Evolutionary conservation across 1,284 basidiomycete genomes (phyloP), one percentile per base, ranked within the genome.

Genomic region (Erythrobasidium hasegawianum): DNA sequence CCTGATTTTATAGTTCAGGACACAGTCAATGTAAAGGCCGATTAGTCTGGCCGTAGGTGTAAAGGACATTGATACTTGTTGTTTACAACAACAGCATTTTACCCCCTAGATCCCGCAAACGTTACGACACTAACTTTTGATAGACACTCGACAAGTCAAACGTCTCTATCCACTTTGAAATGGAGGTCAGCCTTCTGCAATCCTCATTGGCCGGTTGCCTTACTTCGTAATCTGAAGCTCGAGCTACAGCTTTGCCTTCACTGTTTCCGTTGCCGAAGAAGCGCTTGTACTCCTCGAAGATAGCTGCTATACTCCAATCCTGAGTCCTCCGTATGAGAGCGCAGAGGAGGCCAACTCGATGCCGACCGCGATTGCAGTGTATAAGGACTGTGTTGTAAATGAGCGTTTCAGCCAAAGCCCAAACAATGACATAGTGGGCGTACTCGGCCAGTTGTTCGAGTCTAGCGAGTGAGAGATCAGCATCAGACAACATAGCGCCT

Each of bases 241-340:
- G 41, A 14, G 40, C 62, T 20, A 43, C 56, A 26, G 56, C 57
- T 55, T 57, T 50, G 3, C 64, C 64, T 24, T 58, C 57, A 27
- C 24, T 26, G 33, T 58, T 65, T 8, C 57, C 53, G 14, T 47
- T 57, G 22, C 33, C 39, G 40, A 67, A 67, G 57, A 67, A 67
- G 22, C 64, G 64, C 49, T 54, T 59, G 57, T 59, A 67, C 38
- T 67, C 64, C 11, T 67, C 64, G 49, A 59, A 59, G 2, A 45
- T 52, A 39, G 53, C 59, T 5, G 64, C 59, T 11, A 67, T 26
- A 26, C 57, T 67, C 57, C 57, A 59, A 26, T 57, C 64, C 47
- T 67, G 64, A 13, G 54, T 18, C 2, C 64, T 20, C 1, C 64
- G 47, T 10, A 67, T 43, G n/a, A 59, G 26, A 8, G 64, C 64